Evolutionary conservation across 495 filamentous ascomycete genomes (phyloP), one percentile per base, ranked within the genome.

Genomic region (Talaromyces trachyspermus): DNA sequence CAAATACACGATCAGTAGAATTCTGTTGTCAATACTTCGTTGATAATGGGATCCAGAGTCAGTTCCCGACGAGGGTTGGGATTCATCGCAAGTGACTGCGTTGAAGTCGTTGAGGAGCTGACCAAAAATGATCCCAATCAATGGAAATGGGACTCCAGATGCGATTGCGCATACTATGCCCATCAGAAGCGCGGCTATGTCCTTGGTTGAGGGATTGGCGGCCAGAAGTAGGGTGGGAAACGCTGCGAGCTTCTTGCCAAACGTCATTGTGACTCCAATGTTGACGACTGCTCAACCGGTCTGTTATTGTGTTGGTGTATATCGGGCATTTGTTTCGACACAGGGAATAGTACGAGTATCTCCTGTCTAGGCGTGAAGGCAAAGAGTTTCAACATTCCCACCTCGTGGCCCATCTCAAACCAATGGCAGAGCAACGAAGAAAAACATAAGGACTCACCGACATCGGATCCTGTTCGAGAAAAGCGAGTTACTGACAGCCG

Each of bases 51-150:
- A 51, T 1, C 49, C 48, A 5, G 60, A 54, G 24, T 35, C 50
- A n/a, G 57, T 49, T n/a, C n/a, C n/a, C n/a, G n/a, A n/a, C n/a
- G n/a, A n/a, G n/a, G n/a, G n/a, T n/a, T n/a, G n/a, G 5, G 60
- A 51, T 22, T 48, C 51, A 22, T 61, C 52, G 53, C 81, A 84
- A 12, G 76, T 72, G n/a, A 69, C 71, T 3, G 65, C 63, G 58
- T 85, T 84, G 50, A 86, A 70, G 53, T 79, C 70, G 63, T 87
- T 76, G 48, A 87, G 68, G 5, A 87, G 69, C 60, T 83, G 62
- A 45, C 82, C 82, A 51, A 85, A 87, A 25, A 85, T 57, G 48
- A 87, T 79, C 18, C 77, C 80, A 29, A 85, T 78, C 19, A 85
- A 62, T 11, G 81, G 82, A 43, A 85, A 84, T 10, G 82, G 83